Evolutionary conservation across 2,329 filamentous ascomycete genomes (phyloP).

Genomic region (Fusarium sp.): DNA sequence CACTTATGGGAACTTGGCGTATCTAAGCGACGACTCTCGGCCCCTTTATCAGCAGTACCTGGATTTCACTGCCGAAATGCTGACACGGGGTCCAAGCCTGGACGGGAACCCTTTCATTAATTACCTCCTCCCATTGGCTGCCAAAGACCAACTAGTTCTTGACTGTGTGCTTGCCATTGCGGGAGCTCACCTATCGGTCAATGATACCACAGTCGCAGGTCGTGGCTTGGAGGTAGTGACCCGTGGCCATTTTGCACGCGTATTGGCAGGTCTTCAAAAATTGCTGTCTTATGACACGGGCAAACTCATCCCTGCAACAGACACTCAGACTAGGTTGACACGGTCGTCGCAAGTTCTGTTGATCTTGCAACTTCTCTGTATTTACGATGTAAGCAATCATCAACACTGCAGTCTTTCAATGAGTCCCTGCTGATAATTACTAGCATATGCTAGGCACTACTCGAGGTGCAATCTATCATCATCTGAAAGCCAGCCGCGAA

Average conservation of each 20-base stretch:
- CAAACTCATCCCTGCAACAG: background rate
- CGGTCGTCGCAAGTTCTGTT: background rate
- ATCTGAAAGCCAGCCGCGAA: slow-evolving; percentile 8
- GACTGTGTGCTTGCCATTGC: slow-evolving; percentile 22
- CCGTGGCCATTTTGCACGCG: slow-evolving; percentile 5
- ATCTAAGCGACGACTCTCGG: slow-evolving; percentile 12
- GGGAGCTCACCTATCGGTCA: slow-evolving; percentile 3
- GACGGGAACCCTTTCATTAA: slow-evolving; percentile 22
- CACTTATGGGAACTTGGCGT: slow-evolving; percentile 7
- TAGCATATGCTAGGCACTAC: slow-evolving; percentile 7
- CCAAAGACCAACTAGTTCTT: background rate
- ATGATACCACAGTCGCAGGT: background rate
- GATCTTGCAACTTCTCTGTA: slow-evolving; percentile 3
- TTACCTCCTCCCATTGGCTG: slow-evolving; percentile 14
- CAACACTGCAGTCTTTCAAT: fast-evolving
- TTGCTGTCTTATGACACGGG: background rate
- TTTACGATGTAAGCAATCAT: slow-evolving; percentile 11
- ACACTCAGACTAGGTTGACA: background rate
- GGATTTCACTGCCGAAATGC: slow-evolving; percentile 2
- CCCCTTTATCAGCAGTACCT: slow-evolving; percentile 23
- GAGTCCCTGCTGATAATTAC: background rate
- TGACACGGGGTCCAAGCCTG: slow-evolving; percentile 3
- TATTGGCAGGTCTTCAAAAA: background rate
- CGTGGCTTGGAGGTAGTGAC: slow-evolving; percentile 7
- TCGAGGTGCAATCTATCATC: background rate